Evolutionary conservation across 495 filamentous ascomycete genomes (phyloP).

Genomic region (Trypethelium eluteriae): DNA sequence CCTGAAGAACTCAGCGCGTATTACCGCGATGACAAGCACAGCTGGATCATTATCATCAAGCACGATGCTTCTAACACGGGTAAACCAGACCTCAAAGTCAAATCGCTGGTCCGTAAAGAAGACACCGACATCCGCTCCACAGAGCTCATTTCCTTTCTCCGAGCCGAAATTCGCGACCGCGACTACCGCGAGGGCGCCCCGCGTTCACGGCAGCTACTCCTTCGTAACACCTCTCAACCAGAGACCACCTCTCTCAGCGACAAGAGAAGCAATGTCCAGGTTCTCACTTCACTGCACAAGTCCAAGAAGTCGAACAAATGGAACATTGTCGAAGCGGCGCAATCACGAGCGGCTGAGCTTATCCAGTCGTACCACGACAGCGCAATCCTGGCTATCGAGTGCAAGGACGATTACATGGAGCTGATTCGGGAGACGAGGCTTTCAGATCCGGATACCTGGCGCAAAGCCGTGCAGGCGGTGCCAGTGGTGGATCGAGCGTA

Average conservation of each 20-base stretch:
- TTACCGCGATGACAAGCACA: slow-evolving; percentile 65
- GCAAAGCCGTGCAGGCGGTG: slow-evolving; percentile 67
- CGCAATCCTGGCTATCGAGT: slow-evolving; percentile 83
- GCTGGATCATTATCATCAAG: slow-evolving; percentile 81
- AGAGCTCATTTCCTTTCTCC: slow-evolving; percentile 74
- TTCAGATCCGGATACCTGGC: slow-evolving; percentile 80
- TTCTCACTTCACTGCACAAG: slow-evolving; percentile 69
- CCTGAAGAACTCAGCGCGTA: slow-evolving; percentile 63
- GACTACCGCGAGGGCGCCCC: slow-evolving; percentile 52
- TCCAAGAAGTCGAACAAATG: slow-evolving; percentile 85
- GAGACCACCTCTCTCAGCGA: slow-evolving; percentile 21
- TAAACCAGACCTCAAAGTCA: slow-evolving; percentile 65
- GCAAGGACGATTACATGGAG: slow-evolving; percentile 76
- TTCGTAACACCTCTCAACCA: slow-evolving; percentile 33
- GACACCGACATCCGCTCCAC: slow-evolving; percentile 69
- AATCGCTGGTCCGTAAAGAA: slow-evolving; percentile 65
- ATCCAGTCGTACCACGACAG: slow-evolving; percentile 56
- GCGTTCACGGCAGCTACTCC: slow-evolving; percentile 36
- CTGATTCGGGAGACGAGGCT: slow-evolving; percentile 66
- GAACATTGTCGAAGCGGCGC: slow-evolving; percentile 68
- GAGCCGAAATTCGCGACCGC: slow-evolving; percentile 72
- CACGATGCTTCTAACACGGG: slow-evolving; percentile 53
- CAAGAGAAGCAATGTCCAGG: slow-evolving; percentile 56
- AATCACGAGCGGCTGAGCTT: slow-evolving; percentile 25
- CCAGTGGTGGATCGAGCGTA: slow-evolving; percentile 75